phyloP scores from a whole-genome alignment of 345 rosid genomes.

The Mangifera indica region DNA sequence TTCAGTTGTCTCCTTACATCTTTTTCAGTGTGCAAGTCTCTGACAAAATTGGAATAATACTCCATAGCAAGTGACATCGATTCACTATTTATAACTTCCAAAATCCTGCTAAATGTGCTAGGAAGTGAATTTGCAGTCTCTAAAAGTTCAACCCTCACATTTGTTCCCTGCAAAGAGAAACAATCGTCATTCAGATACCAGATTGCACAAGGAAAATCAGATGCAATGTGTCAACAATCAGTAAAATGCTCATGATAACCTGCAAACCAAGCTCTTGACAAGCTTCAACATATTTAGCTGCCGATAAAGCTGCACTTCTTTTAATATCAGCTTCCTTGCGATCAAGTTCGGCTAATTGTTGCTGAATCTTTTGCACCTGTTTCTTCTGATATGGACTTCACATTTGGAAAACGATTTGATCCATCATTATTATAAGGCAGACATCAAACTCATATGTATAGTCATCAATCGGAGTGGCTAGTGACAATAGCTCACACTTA shows the following conservation, averaged over 20 bases:
- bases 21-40: constrained; percentile 79
- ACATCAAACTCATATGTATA: constrained; percentile 5
- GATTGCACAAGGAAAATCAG: constrained; percentile 11
- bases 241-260: constrained; percentile 36
- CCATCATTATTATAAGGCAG: constrained; percentile 6
- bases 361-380: constrained; percentile 94
- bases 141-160: constrained; percentile 85
- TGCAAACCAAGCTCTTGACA: constrained; percentile 96
- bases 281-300: constrained; percentile 83
- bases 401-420: constrained; percentile 17
- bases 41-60: constrained; percentile 77
- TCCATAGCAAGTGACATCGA: constrained; percentile 67
- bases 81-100: constrained; percentile 74
- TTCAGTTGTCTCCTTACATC: constrained; percentile 52
- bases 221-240: constrained; percentile 20
- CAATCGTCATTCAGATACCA: constrained; percentile 4
- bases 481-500: constrained; percentile 35
- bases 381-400: constrained; percentile 89
- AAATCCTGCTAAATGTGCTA: constrained; percentile 61
- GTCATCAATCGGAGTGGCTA: constrained; percentile 9
- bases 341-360: constrained; percentile 82
- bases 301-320: constrained; percentile 77
- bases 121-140: constrained; percentile 94
- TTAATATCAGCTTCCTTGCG: constrained; percentile 92
- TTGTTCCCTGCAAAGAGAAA: constrained; percentile 59